Evolutionary conservation across 306 rosid genomes (phyloP).

Genomic region (Potentilla sterilis): DNA sequence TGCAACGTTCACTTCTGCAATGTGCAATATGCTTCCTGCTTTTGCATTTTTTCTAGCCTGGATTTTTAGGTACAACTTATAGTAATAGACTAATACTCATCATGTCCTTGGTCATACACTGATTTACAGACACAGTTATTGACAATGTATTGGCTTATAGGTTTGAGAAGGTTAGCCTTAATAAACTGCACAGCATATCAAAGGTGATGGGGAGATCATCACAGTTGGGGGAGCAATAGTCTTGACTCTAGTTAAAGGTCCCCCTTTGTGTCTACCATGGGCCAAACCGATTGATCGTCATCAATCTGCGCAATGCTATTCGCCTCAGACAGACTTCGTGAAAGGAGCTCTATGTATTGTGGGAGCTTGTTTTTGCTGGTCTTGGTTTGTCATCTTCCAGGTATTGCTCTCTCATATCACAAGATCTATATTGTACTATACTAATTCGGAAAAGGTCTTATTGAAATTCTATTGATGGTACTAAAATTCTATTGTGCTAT

Average conservation of each 20-base stretch:
- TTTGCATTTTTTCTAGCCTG: conserved; percentile 40
- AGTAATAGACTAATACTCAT: not conserved
- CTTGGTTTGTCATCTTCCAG: conserved; percentile 43
- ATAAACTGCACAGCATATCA: conserved; percentile 17
- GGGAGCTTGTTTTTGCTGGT: conserved; percentile 42
- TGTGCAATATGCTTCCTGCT: conserved; percentile 37
- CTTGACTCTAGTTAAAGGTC: conserved; percentile 30
- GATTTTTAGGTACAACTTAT: conserved; percentile 26
- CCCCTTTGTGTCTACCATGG: conserved; percentile 27
- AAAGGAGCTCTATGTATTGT: conserved; percentile 36
- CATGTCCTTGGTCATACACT: not conserved
- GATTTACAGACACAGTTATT: not conserved
- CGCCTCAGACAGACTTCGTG: not conserved
- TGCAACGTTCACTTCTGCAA: conserved; percentile 38
- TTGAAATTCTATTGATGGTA: not conserved
- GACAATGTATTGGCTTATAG: not conserved
- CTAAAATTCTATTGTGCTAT: not conserved
- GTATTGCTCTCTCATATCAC: not conserved
- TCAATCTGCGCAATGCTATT: not conserved
- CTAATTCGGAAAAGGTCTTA: not conserved
- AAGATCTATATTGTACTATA: not conserved
- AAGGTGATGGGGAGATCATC: conserved; percentile 25
- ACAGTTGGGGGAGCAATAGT: conserved; percentile 40
- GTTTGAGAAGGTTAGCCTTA: conserved; percentile 25
- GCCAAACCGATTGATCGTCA: not conserved